A percentile compares a stretch with the other conserved stretches of the same genome.
Conservation (phyloP, 371 early-diverging fungal species). For the Mucor saturninus region DNA sequence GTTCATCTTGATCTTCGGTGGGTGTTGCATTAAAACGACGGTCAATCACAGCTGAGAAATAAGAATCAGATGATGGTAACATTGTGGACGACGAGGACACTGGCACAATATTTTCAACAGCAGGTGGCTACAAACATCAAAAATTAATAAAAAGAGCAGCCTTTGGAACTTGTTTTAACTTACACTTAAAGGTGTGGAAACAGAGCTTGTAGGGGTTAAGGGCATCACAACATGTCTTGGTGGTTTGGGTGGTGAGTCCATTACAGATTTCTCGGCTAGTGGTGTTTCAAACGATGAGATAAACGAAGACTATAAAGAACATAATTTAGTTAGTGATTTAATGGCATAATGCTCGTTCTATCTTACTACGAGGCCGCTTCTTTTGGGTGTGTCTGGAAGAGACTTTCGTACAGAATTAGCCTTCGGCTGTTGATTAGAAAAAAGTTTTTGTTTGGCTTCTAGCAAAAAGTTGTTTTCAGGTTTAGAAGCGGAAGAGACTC, state of each 20-base stretch:
- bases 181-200: background rate
- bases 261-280: background rate
- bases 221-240: slow-evolving; percentile 1
- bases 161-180: background rate
- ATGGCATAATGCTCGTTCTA: background rate
- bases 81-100: background rate
- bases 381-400: background rate
- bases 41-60: slow-evolving; percentile 1
- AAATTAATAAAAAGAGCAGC: background rate
- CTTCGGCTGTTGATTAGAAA: background rate
- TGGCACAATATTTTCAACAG: background rate
- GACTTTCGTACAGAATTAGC: background rate
- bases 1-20: background rate
- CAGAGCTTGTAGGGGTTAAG: background rate
- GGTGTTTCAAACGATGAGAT: slow-evolving; percentile 19
- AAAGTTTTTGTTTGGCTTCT: slow-evolving; percentile 16
- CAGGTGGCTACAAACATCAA: background rate
- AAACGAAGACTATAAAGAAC: slow-evolving; percentile 19
- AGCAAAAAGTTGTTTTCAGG: slow-evolving; percentile 7
- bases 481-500: background rate
- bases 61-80: background rate
- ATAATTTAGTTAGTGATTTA: background rate
- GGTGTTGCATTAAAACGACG: background rate
- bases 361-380: slow-evolving; percentile 19
- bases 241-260: background rate